phyloP scores from a whole-genome alignment of 73 alveolate species.

The Tetrahymena thermophila region DNA sequence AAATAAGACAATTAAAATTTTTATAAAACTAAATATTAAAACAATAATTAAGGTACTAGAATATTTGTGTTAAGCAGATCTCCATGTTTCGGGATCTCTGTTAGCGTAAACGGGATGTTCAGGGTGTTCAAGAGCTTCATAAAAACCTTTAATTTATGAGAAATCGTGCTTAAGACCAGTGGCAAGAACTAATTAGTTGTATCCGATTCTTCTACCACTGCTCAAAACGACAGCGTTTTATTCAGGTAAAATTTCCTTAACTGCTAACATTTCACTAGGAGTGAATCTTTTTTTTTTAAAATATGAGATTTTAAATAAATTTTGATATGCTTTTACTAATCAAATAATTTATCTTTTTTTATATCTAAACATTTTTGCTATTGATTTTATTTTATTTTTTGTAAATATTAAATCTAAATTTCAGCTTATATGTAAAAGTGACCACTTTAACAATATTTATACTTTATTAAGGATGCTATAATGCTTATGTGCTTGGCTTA shows the following conservation, averaged over 20 bases:
- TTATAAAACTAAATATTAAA: neutral
- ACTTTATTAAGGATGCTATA: neutral
- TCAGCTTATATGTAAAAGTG: neutral
- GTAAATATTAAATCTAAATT: no score
- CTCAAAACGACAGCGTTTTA: slow-evolving; percentile 60
- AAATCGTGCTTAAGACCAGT: slow-evolving; percentile 55
- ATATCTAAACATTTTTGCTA: neutral
- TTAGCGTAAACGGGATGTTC: slow-evolving; percentile 29
- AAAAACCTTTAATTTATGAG: slow-evolving; percentile 59
- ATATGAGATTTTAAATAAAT: neutral
- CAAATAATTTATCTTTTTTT: no score
- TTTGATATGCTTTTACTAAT: neutral
- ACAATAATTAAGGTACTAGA: slow-evolving; percentile 1
- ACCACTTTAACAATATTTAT: neutral
- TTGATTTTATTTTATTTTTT: no score
- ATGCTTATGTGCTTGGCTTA: neutral
- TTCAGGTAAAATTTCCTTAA: slow-evolving; percentile 46
- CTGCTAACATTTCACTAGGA: slow-evolving; percentile 19
- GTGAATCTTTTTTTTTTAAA: neutral
- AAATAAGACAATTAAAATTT: neutral
- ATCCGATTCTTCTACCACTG: slow-evolving; percentile 70
- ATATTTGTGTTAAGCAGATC: slow-evolving; percentile 31
- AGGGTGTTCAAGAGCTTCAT: slow-evolving; percentile 42
- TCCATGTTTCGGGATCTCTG: slow-evolving; percentile 34
- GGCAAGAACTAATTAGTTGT: slow-evolving; percentile 67